These are phyloP conservation scores for Sarcomyxa edulis DNA, from an alignment of 768 basidiomycete species.

Conservation along the genomic window DNA sequence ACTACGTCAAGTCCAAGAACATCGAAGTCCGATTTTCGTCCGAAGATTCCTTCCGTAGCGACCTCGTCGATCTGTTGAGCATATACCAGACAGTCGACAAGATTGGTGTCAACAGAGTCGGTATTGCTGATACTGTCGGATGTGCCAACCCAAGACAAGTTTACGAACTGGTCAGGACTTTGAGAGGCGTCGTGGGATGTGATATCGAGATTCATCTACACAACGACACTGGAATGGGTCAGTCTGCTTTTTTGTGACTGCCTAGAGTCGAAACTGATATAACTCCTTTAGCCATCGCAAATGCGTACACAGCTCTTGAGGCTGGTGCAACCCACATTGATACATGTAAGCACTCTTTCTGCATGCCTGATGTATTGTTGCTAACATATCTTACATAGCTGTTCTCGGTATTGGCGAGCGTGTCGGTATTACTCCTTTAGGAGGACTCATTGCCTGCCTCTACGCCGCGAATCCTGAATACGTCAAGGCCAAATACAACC, in stretches of 20 bases:
- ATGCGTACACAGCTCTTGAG: conserved; percentile 96
- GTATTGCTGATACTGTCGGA: conserved; percentile 98
- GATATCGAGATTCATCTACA: conserved; percentile 99
- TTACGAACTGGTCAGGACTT: conserved; percentile 94
- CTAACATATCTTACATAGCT: conserved; percentile 36
- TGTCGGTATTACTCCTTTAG: conserved; percentile 97
- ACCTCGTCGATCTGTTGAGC: conserved; percentile 95
- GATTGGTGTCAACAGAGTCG: conserved; percentile 97
- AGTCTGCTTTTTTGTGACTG: conserved; percentile 12
- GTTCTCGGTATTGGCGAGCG: conserved; percentile 98
- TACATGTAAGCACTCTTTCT: conserved; percentile 58
- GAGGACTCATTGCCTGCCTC: conserved; percentile 93
- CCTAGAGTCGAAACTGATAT: neutral
- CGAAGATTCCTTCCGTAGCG: conserved; percentile 99
- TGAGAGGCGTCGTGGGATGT: conserved; percentile 93
- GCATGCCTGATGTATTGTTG: conserved; percentile 2
- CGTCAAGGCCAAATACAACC: conserved; percentile 99
- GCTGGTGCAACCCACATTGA: conserved; percentile 99
- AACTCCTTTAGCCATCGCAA: conserved; percentile 73
- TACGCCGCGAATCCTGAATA: conserved; percentile 98
- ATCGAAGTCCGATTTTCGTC: conserved; percentile 99
- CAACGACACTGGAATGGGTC: conserved; percentile 97
- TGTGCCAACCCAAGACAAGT: conserved; percentile 99
- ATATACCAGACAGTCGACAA: conserved; percentile 99
- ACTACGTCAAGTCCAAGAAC: conserved; percentile 99